phyloP scores from a whole-genome alignment of 2,329 filamentous ascomycete genomes.

The Gliomastix tumulicola region DNA sequence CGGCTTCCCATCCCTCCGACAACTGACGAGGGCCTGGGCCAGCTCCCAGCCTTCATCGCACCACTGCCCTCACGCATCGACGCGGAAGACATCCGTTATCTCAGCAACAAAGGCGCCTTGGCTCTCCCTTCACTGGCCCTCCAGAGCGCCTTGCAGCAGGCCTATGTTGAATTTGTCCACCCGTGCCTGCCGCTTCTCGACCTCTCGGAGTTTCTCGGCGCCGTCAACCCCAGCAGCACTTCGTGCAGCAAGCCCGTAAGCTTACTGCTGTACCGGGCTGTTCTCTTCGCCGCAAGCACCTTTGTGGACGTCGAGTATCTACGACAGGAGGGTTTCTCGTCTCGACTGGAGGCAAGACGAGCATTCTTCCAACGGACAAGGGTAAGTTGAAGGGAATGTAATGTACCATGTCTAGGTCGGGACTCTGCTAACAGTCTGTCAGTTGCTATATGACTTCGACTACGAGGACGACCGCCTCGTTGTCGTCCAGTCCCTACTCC shows the following conservation, averaged over 20 bases:
- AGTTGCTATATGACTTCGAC: constrained; percentile 93
- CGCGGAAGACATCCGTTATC: constrained; percentile 74
- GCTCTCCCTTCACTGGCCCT: constrained; percentile 63
- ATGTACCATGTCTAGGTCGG: not conserved
- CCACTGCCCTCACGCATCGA: constrained; percentile 71
- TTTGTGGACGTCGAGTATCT: constrained; percentile 79
- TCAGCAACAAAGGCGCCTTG: constrained; percentile 68
- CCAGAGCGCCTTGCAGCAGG: constrained; percentile 75
- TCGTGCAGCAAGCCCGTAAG: constrained; percentile 65
- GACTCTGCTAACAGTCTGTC: constrained; percentile 14
- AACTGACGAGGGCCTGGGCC: no score
- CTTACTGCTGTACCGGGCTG: constrained; percentile 82
- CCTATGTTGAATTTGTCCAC: constrained; percentile 84
- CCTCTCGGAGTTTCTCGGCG: constrained; percentile 7
- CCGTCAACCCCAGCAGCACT: constrained; percentile 25
- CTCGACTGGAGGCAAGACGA: constrained; percentile 75
- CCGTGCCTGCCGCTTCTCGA: constrained; percentile 90
- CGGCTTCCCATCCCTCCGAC: no score
- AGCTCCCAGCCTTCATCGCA: constrained; percentile 65
- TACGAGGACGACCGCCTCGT: constrained; percentile 87
- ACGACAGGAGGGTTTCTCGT: constrained; percentile 67
- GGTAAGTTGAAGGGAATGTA: constrained; percentile 52
- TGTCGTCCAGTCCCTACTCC: constrained; percentile 77
- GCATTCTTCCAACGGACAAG: constrained; percentile 84
- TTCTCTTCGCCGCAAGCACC: constrained; percentile 88